Evolutionary conservation across 2,329 filamentous ascomycete genomes (phyloP), one percentile per base, ranked within the genome.

Genomic region (Sclerotinia glacialis): DNA sequence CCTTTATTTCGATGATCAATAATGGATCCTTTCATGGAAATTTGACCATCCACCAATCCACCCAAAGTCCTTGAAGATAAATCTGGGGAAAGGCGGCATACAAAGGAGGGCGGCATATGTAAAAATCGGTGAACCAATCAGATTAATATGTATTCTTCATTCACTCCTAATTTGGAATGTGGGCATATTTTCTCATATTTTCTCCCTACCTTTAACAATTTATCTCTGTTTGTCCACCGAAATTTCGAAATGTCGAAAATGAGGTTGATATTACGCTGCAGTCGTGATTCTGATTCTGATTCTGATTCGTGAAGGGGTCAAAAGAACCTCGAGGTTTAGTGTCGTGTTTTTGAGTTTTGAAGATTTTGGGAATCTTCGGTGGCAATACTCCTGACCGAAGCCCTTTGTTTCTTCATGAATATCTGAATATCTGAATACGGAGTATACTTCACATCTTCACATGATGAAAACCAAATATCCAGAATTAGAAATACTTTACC

Each of bases 271-370:
- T 58, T 44, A 42, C 37, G 54, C 54, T 23, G 28, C 37, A 44
- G n/a, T 18, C 54, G 54, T 42, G 14, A 42, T n/a, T n/a, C n/a
- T n/a, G n/a, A n/a, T n/a, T n/a, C n/a, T n/a, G n/a, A n/a, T n/a
- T n/a, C n/a, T n/a, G n/a, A n/a, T 14, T 18, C 54, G 23, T 42
- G n/a, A 42, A 56, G 55, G 37, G 55, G 31, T 28, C 37, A n/a
- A 28, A n/a, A 37, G 28, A 46, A 54, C 52, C 37, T 28, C 26
- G 23, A 44, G 54, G 54, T 40, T 58, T 23, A 40, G 37, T 28
- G 54, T 56, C 54, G 54, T 56, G n/a, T 58, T 44, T 40, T 44
- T 44, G 55, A 44, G 9, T 44, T 44, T 54, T 37, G 52, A 55
- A 40, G 21, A 16, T 16, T 40, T 18, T 26, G 16, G 14, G n/a